A percentile compares a stretch with the other conserved stretches of the same genome.
Conservation (phyloP, 208 protist species). For the Willaertia magna region DNA sequence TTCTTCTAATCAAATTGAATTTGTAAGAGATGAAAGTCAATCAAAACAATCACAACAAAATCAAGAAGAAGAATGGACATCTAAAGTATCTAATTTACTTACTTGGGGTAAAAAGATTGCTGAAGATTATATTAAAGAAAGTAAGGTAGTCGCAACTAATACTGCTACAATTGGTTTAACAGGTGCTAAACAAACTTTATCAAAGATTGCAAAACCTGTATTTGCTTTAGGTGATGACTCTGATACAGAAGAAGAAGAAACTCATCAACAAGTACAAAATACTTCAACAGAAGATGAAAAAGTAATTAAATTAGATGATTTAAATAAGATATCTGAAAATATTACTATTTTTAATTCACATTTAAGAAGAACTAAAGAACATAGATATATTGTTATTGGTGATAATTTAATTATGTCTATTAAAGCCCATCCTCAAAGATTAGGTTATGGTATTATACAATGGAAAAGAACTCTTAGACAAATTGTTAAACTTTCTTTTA, state of each 20-base stretch:
- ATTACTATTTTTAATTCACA: not conserved
- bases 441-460: not conserved
- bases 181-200: not conserved
- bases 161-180: too few relatives aligned
- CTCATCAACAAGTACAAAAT: not conserved
- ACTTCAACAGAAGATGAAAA: not conserved
- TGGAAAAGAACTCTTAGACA: conserved; percentile 1
- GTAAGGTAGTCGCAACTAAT: too few relatives aligned
- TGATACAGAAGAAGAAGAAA: not conserved
- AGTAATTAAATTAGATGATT: not conserved
- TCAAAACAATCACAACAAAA: not conserved
- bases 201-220: not conserved
- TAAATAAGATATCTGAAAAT: not conserved
- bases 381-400: not conserved
- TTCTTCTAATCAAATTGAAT: not conserved
- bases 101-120: not conserved
- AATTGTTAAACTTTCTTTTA: not conserved
- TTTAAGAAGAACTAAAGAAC: not conserved
- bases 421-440: not conserved
- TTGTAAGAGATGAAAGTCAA: not conserved
- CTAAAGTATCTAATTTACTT: not conserved
- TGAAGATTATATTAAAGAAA: too few relatives aligned
- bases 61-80: not conserved
- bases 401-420: not conserved
- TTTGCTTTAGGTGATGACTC: not conserved